phyloP scores from a whole-genome alignment of 2,329 filamentous ascomycete species.

The Keithomyces neogunnii region DNA sequence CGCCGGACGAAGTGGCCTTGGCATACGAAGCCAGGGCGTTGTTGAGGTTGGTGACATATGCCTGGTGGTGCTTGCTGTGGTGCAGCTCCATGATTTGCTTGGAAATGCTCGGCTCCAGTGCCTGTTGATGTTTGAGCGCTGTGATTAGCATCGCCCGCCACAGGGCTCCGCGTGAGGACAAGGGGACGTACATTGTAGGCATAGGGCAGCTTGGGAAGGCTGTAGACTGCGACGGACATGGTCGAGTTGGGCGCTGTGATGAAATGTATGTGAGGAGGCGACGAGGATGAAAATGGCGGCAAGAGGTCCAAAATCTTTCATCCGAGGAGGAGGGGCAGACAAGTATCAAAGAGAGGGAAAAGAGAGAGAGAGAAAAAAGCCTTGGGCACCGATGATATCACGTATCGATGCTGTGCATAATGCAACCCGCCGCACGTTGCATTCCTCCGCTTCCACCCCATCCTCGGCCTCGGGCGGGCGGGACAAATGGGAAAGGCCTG shows the following conservation, averaged over 20 bases:
- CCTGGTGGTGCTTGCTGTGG: slow-evolving; percentile 70
- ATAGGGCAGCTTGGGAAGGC: slow-evolving; percentile 58
- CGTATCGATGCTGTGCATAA: background rate
- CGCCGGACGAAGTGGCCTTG: slow-evolving; percentile 43
- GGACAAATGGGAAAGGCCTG: background rate
- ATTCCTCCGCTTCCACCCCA: no score
- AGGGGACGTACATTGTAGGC: slow-evolving; percentile 53
- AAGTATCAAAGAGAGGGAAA: slow-evolving; percentile 2
- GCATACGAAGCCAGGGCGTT: slow-evolving; percentile 52
- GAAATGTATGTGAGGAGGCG: background rate
- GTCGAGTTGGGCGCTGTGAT: background rate
- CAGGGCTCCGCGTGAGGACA: slow-evolving; percentile 33
- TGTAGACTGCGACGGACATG: slow-evolving; percentile 40
- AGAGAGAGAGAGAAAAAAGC: background rate
- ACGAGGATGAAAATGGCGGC: background rate
- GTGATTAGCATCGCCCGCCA: slow-evolving; percentile 17
- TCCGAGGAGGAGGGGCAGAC: background rate
- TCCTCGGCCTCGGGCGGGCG: no score
- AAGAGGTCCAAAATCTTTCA: background rate
- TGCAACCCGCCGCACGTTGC: no score
- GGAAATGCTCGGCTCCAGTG: slow-evolving; percentile 66
- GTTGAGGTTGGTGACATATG: slow-evolving; percentile 72
- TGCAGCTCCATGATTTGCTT: slow-evolving; percentile 75
- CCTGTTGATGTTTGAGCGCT: slow-evolving; percentile 31
- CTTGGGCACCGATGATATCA: slow-evolving; percentile 1